Evolutionary conservation across 139 green algal species (phyloP).

Genomic region (Micractinium conductrix): DNA sequence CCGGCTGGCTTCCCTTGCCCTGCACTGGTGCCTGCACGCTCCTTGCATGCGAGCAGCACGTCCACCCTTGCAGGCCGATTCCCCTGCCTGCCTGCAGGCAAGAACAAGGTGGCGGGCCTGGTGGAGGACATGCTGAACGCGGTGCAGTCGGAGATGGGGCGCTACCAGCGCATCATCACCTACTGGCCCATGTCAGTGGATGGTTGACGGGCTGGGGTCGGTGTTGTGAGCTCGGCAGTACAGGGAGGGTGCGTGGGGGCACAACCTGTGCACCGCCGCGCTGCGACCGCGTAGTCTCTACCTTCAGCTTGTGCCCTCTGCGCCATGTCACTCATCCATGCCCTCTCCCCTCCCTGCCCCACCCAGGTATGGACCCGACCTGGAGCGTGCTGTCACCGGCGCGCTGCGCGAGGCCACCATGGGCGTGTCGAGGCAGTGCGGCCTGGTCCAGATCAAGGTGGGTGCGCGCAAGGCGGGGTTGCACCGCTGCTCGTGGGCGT

Average conservation of each 20-base stretch:
- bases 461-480: background rate
- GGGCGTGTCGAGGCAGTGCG: slow-evolving; percentile 63
- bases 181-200: slow-evolving; percentile 68
- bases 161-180: slow-evolving; percentile 62
- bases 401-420: slow-evolving; percentile 54
- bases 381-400: slow-evolving; percentile 55
- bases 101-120: slow-evolving; percentile 49
- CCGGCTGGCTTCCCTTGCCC: no score
- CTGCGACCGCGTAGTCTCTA: no score
- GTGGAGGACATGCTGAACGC: slow-evolving; percentile 62
- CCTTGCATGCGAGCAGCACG: no score
- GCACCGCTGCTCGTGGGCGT: background rate
- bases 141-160: slow-evolving; percentile 53
- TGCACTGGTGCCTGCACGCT: background rate
- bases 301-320: no score
- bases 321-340: no score
- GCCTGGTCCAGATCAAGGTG: slow-evolving; percentile 55
- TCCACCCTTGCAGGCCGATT: no score
- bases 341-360: no score
- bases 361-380: slow-evolving; percentile 26
- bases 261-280: no score
- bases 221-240: slow-evolving; percentile 28
- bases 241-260: no score
- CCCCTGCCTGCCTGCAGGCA: slow-evolving; percentile 30
- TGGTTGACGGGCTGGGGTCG: no score